phyloP scores from a whole-genome alignment of 805 yeast genomes.

The Kodamaea kakaduensis region DNA sequence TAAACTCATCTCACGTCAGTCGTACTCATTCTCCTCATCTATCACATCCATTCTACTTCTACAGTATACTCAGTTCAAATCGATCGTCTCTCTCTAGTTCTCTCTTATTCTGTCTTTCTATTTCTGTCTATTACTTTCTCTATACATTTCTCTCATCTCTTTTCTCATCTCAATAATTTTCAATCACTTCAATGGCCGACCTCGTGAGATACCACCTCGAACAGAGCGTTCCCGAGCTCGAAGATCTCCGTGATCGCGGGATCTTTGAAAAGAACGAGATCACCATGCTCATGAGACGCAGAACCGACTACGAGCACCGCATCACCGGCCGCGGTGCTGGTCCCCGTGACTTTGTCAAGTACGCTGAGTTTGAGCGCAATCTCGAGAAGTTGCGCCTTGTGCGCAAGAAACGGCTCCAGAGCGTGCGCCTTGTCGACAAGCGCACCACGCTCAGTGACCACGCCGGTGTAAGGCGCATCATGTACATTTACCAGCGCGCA shows the following conservation, averaged over 20 bases:
- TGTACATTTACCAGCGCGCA: slow-evolving; percentile 81
- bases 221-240: slow-evolving; percentile 84
- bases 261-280: slow-evolving; percentile 81
- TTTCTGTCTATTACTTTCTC: background rate
- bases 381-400: slow-evolving; percentile 75
- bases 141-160: background rate
- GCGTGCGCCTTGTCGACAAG: slow-evolving; percentile 52
- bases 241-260: slow-evolving; percentile 77
- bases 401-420: slow-evolving; percentile 58
- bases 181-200: slow-evolving; percentile 34
- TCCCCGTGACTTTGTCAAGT: slow-evolving; percentile 70
- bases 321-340: slow-evolving; percentile 79
- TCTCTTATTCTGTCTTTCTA: background rate
- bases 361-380: slow-evolving; percentile 75
- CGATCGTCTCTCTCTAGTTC: background rate
- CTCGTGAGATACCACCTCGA: slow-evolving; percentile 52
- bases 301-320: slow-evolving; percentile 94
- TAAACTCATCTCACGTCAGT: too few relatives aligned
- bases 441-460: slow-evolving; percentile 74
- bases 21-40: too few relatives aligned
- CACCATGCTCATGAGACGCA: slow-evolving; percentile 78
- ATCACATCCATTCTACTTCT: background rate
- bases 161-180: slow-evolving; percentile 2
- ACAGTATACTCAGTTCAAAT: background rate
- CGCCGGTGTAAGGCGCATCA: slow-evolving; percentile 78